Conservation (phyloP, 176 grass and related monocot species). For the Oryza meridionalis region DNA sequence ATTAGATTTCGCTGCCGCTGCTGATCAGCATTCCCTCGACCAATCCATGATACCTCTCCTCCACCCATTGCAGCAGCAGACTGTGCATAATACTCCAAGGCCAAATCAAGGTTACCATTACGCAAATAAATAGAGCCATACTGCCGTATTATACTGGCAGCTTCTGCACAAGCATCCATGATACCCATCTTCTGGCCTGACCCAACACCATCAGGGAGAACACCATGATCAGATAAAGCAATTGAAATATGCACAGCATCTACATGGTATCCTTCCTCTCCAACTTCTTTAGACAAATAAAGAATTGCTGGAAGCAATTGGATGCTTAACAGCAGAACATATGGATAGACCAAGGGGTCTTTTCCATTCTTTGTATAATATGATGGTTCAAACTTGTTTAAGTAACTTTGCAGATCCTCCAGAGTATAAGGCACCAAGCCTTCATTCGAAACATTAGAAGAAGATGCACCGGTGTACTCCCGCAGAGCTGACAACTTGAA, state of each 20-base stretch:
- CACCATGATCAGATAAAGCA: constrained; percentile 76
- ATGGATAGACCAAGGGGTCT: constrained; percentile 92
- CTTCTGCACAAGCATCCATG: constrained; percentile 97
- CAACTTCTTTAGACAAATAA: constrained; percentile 92
- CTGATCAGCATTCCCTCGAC: constrained; percentile 63
- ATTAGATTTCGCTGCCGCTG: constrained; percentile 84
- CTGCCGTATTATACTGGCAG: constrained; percentile 78
- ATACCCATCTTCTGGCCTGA: constrained; percentile 68
- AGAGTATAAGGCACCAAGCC: constrained; percentile 81
- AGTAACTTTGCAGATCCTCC: constrained; percentile 92
- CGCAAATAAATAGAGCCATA: constrained; percentile 88
- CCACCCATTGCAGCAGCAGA: constrained; percentile 90
- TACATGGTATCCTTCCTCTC: constrained; percentile 90
- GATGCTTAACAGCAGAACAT: constrained; percentile 91
- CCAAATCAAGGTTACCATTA: constrained; percentile 83
- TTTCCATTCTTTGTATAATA: constrained; percentile 97
- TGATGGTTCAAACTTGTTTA: constrained; percentile 94
- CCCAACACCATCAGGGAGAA: constrained; percentile 74
- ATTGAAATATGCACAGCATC: constrained; percentile 97
- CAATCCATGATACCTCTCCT: constrained; percentile 81
- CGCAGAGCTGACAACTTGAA: constrained; percentile 90
- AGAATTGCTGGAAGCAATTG: constrained; percentile 89
- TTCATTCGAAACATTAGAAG: constrained; percentile 71
- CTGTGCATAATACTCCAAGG: constrained; percentile 92
- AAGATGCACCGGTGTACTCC: constrained; percentile 63